These are phyloP conservation scores for Starmerella sp. DNA, from an alignment of 805 yeast genomes.

Conservation along the genomic window DNA sequence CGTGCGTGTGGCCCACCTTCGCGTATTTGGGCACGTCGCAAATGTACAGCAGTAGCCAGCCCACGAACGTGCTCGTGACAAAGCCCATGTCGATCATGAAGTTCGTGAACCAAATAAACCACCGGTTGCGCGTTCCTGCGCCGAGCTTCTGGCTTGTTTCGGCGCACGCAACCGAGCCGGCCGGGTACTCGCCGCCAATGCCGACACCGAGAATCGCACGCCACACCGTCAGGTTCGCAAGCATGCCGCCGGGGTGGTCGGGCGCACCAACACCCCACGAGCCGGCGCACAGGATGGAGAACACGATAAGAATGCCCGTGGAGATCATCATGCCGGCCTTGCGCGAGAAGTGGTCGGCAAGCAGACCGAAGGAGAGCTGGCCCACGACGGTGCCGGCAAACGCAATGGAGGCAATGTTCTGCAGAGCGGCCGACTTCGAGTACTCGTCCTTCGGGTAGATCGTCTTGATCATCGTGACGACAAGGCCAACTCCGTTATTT, in stretches of 20 bases:
- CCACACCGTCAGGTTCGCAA: constrained; percentile 72
- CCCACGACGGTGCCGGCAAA: constrained; percentile 90
- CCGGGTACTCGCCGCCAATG: constrained; percentile 91
- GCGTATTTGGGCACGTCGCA: constrained; percentile 36
- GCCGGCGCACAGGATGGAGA: constrained; percentile 70
- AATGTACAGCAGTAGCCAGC: constrained; percentile 76
- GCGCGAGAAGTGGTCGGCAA: constrained; percentile 72
- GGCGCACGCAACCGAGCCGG: constrained; percentile 86
- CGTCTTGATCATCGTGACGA: constrained; percentile 52
- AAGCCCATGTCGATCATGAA: constrained; percentile 80
- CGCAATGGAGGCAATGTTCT: constrained; percentile 76
- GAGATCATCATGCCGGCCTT: constrained; percentile 75
- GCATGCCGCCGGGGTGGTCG: constrained; percentile 53
- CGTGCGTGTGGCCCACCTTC: constrained; percentile 31
- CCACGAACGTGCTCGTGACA: constrained; percentile 73
- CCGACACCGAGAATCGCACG: constrained; percentile 84
- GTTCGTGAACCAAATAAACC: constrained; percentile 81
- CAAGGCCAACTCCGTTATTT: constrained; percentile 72
- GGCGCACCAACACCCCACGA: constrained; percentile 70
- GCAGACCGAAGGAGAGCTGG: constrained; percentile 65
- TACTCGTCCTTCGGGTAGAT: constrained; percentile 54
- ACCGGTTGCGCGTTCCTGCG: constrained; percentile 77
- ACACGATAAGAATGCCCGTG: constrained; percentile 59
- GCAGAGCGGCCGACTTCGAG: constrained; percentile 53
- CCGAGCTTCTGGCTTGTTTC: constrained; percentile 75